Evolutionary conservation across 1,284 basidiomycete species (phyloP).

Genomic region (Ustilago xerochloae): DNA sequence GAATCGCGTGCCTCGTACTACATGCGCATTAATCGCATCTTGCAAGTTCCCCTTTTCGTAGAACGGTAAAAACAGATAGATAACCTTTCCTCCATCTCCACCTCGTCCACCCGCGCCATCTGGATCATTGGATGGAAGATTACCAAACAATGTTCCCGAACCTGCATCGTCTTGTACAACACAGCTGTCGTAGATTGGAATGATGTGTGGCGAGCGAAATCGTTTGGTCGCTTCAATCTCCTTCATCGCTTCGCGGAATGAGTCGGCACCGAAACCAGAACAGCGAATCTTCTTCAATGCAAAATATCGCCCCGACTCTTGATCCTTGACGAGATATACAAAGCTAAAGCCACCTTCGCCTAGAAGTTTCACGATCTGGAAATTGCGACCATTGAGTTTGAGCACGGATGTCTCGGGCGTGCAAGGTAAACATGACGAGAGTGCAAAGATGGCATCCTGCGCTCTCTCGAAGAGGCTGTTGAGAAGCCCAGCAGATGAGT

Average conservation of each 20-base stretch:
- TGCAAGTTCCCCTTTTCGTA: constrained; percentile 88
- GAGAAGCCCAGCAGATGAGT: constrained; percentile 21
- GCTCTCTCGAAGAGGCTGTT: constrained; percentile 41
- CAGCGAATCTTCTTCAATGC: constrained; percentile 69
- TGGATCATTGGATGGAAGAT: constrained; percentile 52
- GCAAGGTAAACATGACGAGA: constrained; percentile 56
- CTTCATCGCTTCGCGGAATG: constrained; percentile 65
- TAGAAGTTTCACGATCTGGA: constrained; percentile 62
- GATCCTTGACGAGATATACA: constrained; percentile 66
- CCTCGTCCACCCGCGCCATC: constrained; percentile 40
- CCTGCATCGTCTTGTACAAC: constrained; percentile 63
- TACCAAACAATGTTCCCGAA: constrained; percentile 46
- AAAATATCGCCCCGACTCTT: constrained; percentile 58
- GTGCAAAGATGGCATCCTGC: constrained; percentile 56
- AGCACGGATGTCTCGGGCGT: constrained; percentile 47
- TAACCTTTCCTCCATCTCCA: constrained; percentile 51
- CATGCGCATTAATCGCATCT: constrained; percentile 88
- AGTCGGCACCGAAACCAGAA: constrained; percentile 58
- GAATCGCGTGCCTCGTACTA: constrained; percentile 83
- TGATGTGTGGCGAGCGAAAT: constrained; percentile 66
- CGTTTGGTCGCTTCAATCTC: constrained; percentile 67
- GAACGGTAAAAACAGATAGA: constrained; percentile 79
- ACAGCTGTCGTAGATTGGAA: constrained; percentile 64
- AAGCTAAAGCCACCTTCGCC: constrained; percentile 67
- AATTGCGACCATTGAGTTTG: constrained; percentile 61